Conservation (phyloP, 2,329 filamentous ascomycete species). For the Pseudogymnoascus sp. region DNA sequence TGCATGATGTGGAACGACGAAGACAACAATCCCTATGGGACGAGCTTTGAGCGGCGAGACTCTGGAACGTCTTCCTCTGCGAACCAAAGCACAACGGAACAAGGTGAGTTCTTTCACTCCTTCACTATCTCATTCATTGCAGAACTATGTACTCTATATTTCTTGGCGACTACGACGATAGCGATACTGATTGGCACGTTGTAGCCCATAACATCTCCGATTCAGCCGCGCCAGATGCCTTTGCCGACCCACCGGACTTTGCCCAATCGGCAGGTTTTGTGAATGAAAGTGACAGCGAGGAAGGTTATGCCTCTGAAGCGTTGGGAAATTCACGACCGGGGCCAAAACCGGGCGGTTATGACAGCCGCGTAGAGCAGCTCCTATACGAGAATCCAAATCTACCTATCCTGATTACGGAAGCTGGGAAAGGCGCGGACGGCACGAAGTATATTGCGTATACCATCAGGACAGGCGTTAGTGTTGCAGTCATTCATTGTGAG, state of each 20-base stretch:
- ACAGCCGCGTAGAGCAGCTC: slow-evolving; percentile 94
- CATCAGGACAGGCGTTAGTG: slow-evolving; percentile 76
- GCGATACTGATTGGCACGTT: slow-evolving; percentile 39
- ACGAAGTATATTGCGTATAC: slow-evolving; percentile 96
- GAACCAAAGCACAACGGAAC: slow-evolving; percentile 54
- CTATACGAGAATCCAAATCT: slow-evolving; percentile 90
- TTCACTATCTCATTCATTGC: slow-evolving; percentile 11
- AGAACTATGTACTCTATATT: slow-evolving; percentile 34
- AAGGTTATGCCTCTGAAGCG: slow-evolving; percentile 36
- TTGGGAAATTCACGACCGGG: slow-evolving; percentile 42
- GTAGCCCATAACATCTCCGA: slow-evolving; percentile 55
- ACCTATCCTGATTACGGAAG: slow-evolving; percentile 85
- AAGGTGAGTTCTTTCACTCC: slow-evolving; percentile 39
- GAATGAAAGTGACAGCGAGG: slow-evolving; percentile 36
- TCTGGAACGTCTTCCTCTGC: slow-evolving; percentile 62
- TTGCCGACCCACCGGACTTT: slow-evolving; percentile 32
- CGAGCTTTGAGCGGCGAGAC: slow-evolving; percentile 80
- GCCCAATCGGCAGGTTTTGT: slow-evolving; percentile 19
- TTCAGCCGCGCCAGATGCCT: slow-evolving; percentile 60
- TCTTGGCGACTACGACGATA: slow-evolving; percentile 28
- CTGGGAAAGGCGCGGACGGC: slow-evolving; percentile 89
- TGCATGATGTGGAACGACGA: slow-evolving; percentile 94
- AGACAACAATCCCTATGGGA: slow-evolving; percentile 94
- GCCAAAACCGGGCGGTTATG: slow-evolving; percentile 77
- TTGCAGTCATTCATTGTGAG: background rate